These are phyloP conservation scores for Sindora glabra DNA, from an alignment of 306 rosid genomes.

Conservation along the genomic window DNA sequence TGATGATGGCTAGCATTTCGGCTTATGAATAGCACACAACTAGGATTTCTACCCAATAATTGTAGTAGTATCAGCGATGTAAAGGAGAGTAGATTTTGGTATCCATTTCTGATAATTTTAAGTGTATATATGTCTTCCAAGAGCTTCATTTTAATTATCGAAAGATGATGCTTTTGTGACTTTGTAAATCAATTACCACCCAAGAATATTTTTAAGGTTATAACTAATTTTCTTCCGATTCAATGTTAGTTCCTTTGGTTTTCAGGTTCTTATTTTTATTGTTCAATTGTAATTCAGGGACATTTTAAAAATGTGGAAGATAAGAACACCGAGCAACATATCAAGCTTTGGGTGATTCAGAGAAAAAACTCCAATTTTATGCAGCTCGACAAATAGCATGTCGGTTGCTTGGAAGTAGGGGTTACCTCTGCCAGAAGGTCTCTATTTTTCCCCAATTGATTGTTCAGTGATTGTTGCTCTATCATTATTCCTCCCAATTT, in stretches of 20 bases:
- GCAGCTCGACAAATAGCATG: conserved; percentile 93
- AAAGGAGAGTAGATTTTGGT: too few species aligned
- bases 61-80: too few species aligned
- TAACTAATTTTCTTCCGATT: background rate
- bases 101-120: too few species aligned
- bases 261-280: background rate
- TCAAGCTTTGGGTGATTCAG: conserved; percentile 68
- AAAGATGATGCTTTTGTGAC: too few species aligned
- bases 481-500: background rate
- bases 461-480: background rate
- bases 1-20: too few species aligned
- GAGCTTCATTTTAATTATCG: too few species aligned
- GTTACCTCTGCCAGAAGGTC: conserved; percentile 95
- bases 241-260: too few species aligned
- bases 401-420: conserved; percentile 85
- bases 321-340: conserved; percentile 80
- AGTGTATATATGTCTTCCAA: too few species aligned
- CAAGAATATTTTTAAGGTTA: too few species aligned
- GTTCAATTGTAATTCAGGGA: conserved; percentile 32
- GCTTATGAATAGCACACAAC: too few species aligned
- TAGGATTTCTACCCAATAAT: too few species aligned
- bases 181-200: too few species aligned
- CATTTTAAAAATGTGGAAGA: conserved; percentile 53
- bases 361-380: conserved; percentile 66
- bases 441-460: background rate